Conservation (phyloP, 805 yeast genomes). For the Kazachstania kunashirensis region DNA sequence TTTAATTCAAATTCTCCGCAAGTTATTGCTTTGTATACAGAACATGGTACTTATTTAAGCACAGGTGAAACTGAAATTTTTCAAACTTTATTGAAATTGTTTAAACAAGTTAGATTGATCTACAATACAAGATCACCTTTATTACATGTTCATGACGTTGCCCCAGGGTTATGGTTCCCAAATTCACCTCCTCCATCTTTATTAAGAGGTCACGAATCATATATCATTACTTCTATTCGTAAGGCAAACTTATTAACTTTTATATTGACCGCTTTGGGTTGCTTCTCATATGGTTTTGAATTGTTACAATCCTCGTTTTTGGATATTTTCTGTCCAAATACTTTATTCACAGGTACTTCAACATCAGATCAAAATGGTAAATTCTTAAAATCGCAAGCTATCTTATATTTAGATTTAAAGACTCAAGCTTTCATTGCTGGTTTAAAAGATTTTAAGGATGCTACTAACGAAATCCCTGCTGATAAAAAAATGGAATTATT, state of each 20-base stretch:
- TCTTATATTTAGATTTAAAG: conserved; percentile 72
- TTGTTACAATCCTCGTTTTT: conserved; percentile 76
- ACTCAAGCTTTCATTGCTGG: conserved; percentile 95
- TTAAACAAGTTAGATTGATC: conserved; percentile 65
- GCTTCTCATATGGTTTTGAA: conserved; percentile 79
- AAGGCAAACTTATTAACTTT: conserved; percentile 85
- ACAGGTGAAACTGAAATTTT: conserved; percentile 52
- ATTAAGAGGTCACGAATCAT: conserved; percentile 48
- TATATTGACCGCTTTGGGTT: conserved; percentile 75
- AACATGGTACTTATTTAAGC: conserved; percentile 44
- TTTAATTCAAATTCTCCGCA: conserved; percentile 41
- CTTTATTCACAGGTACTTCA: conserved; percentile 19
- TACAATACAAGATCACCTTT: conserved; percentile 65
- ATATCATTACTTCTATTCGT: conserved; percentile 43
- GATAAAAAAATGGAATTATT: conserved; percentile 41
- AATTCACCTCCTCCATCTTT: conserved; percentile 50
- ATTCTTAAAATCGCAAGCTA: conserved; percentile 71
- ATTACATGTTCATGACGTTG: conserved; percentile 55
- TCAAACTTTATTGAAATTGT: conserved; percentile 59
- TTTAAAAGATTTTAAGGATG: conserved; percentile 35
- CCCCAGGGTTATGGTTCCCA: conserved; percentile 62
- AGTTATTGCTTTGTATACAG: conserved; percentile 55
- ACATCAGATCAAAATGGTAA: conserved; percentile 34
- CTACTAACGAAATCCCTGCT: conserved; percentile 6
- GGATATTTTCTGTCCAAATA: conserved; percentile 75